Evolutionary conservation across 345 rosid genomes (phyloP).

Genomic region (Eucalyptus grandis): DNA sequence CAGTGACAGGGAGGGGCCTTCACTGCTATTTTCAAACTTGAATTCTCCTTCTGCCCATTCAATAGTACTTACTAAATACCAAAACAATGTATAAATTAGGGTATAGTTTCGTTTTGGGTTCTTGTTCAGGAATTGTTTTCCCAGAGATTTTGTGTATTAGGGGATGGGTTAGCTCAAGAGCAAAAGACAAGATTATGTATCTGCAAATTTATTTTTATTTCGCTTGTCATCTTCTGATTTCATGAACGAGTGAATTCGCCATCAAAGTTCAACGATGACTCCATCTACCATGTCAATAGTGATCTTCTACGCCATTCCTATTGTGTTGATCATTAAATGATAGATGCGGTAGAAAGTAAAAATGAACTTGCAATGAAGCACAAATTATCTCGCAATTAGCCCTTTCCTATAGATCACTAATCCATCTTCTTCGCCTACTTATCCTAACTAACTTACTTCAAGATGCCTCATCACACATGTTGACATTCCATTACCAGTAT

Average conservation of each 20-base stretch:
- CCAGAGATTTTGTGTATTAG: neutral
- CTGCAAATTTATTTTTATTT: neutral
- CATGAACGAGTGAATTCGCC: neutral
- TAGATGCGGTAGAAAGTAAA: neutral
- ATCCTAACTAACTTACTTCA: neutral
- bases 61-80: neutral
- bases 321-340: neutral
- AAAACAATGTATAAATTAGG: neutral
- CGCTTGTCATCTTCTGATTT: neutral
- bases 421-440: neutral
- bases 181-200: neutral
- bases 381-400: neutral
- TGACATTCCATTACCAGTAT: neutral
- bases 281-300: neutral
- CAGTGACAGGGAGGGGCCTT: neutral
- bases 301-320: neutral
- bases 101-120: neutral
- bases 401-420: neutral
- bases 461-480: neutral
- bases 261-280: neutral
- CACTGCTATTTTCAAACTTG: neutral
- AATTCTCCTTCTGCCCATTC: neutral
- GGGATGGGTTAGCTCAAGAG: neutral
- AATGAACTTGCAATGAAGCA: neutral
- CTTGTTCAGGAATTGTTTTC: neutral